Evolutionary conservation across 2,329 filamentous ascomycete genomes (phyloP).

Genomic region (Pseudocercospora crystallina): DNA sequence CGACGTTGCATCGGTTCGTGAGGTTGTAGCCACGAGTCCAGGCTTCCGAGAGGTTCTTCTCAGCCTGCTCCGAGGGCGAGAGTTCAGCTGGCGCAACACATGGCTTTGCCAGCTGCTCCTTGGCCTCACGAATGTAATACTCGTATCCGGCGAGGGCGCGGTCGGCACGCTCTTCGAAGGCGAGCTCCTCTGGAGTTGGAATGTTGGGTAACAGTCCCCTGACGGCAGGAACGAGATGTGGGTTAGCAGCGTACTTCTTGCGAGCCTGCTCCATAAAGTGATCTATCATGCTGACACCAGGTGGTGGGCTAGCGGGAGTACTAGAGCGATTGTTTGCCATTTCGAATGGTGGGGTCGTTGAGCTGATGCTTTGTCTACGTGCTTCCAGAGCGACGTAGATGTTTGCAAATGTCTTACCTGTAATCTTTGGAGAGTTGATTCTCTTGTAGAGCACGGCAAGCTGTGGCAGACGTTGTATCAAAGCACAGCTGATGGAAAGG

Average conservation of each 20-base stretch:
- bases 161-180: conserved; percentile 17
- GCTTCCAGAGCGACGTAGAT: conserved; percentile 9
- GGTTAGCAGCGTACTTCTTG: conserved; percentile 5
- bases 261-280: conserved; percentile 18
- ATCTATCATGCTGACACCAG: conserved; percentile 13
- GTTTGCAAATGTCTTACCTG: not conserved
- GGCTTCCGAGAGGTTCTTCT: conserved; percentile 6
- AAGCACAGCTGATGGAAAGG: not conserved
- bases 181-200: conserved; percentile 8
- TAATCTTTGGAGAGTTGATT: no score
- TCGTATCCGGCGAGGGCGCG: conserved; percentile 14
- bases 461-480: not conserved
- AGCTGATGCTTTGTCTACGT: not conserved
- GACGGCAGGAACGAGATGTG: not conserved
- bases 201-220: not conserved
- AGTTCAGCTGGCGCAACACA: conserved; percentile 7
- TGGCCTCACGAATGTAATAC: conserved; percentile 9
- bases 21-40: conserved; percentile 10
- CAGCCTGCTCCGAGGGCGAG: conserved; percentile 11
- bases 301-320: conserved; percentile 8
- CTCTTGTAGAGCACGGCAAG: not conserved
- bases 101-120: conserved; percentile 12
- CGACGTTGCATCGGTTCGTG: not conserved
- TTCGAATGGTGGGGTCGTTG: not conserved
- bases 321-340: conserved; percentile 7